A percentile compares a stretch with the other conserved stretches of the same genome.
phyloP scores from a whole-genome alignment of 306 rosid genomes.

The Glycine tomentella region DNA sequence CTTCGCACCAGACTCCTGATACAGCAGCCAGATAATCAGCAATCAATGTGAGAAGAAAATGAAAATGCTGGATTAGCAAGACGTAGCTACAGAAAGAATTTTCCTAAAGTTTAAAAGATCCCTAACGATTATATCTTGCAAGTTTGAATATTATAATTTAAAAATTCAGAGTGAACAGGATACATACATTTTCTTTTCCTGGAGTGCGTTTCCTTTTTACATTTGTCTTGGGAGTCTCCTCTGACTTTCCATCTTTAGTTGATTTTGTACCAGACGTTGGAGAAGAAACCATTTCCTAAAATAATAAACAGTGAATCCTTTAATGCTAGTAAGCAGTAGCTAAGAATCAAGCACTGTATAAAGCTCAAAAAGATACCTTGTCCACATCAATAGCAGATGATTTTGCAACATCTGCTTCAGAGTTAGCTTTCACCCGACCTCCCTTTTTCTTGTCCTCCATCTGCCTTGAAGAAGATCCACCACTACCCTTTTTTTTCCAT shows the following conservation, averaged over 20 bases:
- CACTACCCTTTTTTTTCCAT: constrained; percentile 55
- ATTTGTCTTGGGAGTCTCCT: constrained; percentile 63
- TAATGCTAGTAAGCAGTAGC: neutral
- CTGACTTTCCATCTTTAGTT: constrained; percentile 53
- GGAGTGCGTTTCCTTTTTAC: constrained; percentile 71
- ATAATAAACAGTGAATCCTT: constrained; percentile 41
- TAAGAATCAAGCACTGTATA: constrained; percentile 38
- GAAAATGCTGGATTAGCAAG: constrained; percentile 18
- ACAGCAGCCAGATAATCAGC: constrained; percentile 35
- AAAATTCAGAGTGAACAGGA: neutral
- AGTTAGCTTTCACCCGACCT: constrained; percentile 53
- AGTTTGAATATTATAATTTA: neutral
- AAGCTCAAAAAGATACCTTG: constrained; percentile 50
- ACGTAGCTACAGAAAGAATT: constrained; percentile 9
- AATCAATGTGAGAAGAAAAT: constrained; percentile 36
- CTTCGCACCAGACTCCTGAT: constrained; percentile 62
- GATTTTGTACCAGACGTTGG: constrained; percentile 62
- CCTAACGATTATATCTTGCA: neutral
- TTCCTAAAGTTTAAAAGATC: constrained; percentile 30
- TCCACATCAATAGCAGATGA: constrained; percentile 55
- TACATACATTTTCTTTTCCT: constrained; percentile 64
- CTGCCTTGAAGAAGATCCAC: constrained; percentile 61
- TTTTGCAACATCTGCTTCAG: constrained; percentile 55
- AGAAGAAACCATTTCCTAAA: constrained; percentile 59
- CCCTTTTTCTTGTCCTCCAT: constrained; percentile 63